Percentiles rank a stretch among this genome's conserved stretches.
These are phyloP conservation scores for Pneumocystis sp. DNA, from an alignment of 1,139 yeast genomes.

Conservation along the genomic window DNA sequence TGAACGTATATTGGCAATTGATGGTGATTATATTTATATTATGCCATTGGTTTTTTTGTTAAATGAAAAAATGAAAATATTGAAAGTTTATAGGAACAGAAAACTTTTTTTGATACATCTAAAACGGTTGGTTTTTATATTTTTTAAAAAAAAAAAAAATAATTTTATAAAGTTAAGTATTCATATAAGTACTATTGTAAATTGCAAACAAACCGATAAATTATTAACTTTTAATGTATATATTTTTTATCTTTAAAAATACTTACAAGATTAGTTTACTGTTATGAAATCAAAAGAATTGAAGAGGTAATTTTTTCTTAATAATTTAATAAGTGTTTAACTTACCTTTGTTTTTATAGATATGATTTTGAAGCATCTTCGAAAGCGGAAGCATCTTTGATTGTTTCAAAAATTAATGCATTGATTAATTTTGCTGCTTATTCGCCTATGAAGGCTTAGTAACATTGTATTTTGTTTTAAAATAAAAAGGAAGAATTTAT, in stretches of 20 bases:
- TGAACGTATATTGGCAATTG: conserved; percentile 72
- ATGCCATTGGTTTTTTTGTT: conserved; percentile 41
- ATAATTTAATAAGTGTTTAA: background rate
- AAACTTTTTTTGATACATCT: conserved; percentile 51
- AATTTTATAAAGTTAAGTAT: conserved; percentile 38
- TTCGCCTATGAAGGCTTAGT: background rate
- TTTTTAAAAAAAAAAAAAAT: background rate
- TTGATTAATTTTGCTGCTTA: conserved; percentile 1
- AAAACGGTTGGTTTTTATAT: conserved; percentile 34
- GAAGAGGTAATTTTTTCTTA: conserved; percentile 32
- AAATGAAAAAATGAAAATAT: background rate
- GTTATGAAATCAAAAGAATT: conserved; percentile 51
- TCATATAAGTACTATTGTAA: conserved; percentile 64
- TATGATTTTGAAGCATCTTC: conserved; percentile 25
- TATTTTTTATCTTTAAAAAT: background rate
- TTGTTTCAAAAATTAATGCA: conserved; percentile 46
- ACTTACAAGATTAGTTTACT: conserved; percentile 34
- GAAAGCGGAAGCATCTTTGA: conserved; percentile 50
- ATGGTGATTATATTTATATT: conserved; percentile 83
- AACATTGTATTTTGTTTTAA: background rate
- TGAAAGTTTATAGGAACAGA: conserved; percentile 30
- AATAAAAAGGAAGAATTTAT: background rate
- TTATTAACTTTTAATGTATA: conserved; percentile 48
- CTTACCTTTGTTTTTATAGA: conserved; percentile 57
- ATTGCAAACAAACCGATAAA: conserved; percentile 63